Base-by-base conservation (phyloP, 352 stramenopile species). In the Phytophthora sansomeana region DNA sequence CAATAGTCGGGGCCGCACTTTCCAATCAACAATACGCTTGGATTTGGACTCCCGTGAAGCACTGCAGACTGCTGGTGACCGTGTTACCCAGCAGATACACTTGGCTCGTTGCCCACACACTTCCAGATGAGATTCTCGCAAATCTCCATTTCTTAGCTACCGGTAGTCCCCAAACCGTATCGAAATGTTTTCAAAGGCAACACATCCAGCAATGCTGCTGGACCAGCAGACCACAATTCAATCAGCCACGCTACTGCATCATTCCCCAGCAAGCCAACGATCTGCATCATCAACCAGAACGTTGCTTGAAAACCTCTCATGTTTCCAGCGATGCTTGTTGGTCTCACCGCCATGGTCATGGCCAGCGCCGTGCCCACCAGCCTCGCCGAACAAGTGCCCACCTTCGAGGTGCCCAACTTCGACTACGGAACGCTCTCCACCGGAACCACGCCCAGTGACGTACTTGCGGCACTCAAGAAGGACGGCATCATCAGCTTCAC, bases 401-500 rank as follows among this genome's bases (percentile, higher is more conserved):
- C 71, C 19, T 91, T 87, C 56, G 51, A 72, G 8, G 60, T 91
- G 4, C 79, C 79, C 13, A 61, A 74, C 28, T 91, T 90, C 57
- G 79, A 90, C 70, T 90, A 85, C 54, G 16, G 58, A 26, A 72
- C 75, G 9, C 69, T 91, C 13, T 53, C 53, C 19, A 63, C 32
- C 19, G 63, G 53, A 66, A 54, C 72, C 58, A 80, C 63, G 41
- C 72, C 80, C 21, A 39, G 59, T n/a, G 41, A 69, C 24, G 54
- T 91, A 44, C 74, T 92, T 48, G 32, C 47, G 2, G 80, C 80
- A 11, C 81, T 94, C 56, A 78, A 89, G 66, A 62, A 68, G 21
- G 80, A 91, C 54, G 85, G 85, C 30, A 92, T 92, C 78, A 64
- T 94, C 51, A 78, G 70, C 39, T 66, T 94, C 42, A 68, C 64